Percentiles rank a stretch among this genome's conserved stretches.
Evolutionary conservation across 495 filamentous ascomycete genomes (phyloP).

Genomic region (Penicillium soppii): DNA sequence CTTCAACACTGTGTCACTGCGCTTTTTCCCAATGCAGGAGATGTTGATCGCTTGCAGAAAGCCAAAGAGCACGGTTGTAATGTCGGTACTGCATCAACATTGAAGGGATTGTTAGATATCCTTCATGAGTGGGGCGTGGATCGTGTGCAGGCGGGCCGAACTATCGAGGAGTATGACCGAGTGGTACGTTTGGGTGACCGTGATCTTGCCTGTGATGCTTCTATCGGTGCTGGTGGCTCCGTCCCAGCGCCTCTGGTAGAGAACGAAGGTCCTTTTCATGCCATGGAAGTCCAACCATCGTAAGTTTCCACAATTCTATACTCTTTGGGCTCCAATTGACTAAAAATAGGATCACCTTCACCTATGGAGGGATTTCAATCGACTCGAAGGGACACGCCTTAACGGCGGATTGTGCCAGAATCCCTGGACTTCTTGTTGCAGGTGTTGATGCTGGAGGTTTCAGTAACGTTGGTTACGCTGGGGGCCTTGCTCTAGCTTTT

Average conservation of each 20-base stretch:
- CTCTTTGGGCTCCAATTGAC: neutral
- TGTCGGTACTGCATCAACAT: slow-evolving; percentile 17
- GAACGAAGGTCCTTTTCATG: slow-evolving; percentile 26
- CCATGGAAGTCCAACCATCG: slow-evolving; percentile 31
- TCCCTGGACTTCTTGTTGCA: slow-evolving; percentile 22
- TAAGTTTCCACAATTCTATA: neutral
- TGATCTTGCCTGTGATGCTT: slow-evolving; percentile 10
- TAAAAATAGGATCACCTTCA: slow-evolving; percentile 24
- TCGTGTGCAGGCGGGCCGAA: slow-evolving; percentile 5
- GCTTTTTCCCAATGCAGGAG: slow-evolving; percentile 26
- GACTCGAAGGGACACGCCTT: slow-evolving; percentile 22
- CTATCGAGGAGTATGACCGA: slow-evolving; percentile 18
- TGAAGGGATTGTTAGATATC: slow-evolving; percentile 11
- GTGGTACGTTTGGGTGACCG: slow-evolving; percentile 12
- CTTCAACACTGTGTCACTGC: slow-evolving; percentile 20
- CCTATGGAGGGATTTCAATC: slow-evolving; percentile 24
- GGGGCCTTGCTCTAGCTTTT: slow-evolving; percentile 25
- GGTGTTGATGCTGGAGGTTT: slow-evolving; percentile 29
- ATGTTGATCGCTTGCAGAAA: slow-evolving; percentile 28
- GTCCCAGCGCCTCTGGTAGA: slow-evolving; percentile 21
- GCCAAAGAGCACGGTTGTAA: slow-evolving; percentile 25
- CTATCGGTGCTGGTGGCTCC: slow-evolving; percentile 8
- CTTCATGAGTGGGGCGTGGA: slow-evolving; percentile 21
- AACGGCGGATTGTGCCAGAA: slow-evolving; percentile 13
- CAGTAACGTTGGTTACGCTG: slow-evolving; percentile 25